Evolutionary conservation across 1,139 yeast species (phyloP).

Genomic region (Kodamaea anthophila): DNA sequence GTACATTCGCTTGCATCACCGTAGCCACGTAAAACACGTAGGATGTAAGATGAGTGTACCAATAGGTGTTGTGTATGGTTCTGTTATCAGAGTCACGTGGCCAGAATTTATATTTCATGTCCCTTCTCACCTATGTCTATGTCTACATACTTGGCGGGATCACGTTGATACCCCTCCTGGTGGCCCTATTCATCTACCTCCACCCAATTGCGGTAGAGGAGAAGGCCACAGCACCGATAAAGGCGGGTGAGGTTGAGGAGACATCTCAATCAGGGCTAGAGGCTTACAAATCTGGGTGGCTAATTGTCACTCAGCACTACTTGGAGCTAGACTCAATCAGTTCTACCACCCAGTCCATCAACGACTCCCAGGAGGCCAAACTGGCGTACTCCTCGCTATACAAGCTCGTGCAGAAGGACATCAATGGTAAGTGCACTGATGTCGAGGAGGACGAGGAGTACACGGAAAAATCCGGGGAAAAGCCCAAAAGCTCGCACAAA

Average conservation of each 20-base stretch:
- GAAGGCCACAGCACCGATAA: constrained; percentile 27
- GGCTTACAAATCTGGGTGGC: constrained; percentile 70
- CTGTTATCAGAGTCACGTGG: too few species aligned
- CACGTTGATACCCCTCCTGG: constrained; percentile 61
- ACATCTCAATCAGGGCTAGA: constrained; percentile 53
- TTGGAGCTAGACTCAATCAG: constrained; percentile 41
- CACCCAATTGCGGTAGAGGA: constrained; percentile 24
- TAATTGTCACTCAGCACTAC: constrained; percentile 75
- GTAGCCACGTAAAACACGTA: too few species aligned
- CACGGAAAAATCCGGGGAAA: constrained; percentile 8
- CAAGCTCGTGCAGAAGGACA: constrained; percentile 41
- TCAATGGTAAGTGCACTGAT: constrained; percentile 10
- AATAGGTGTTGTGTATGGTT: too few species aligned
- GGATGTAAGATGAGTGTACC: too few species aligned
- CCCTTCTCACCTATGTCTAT: too few species aligned
- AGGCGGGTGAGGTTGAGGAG: constrained; percentile 62
- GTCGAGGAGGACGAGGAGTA: constrained; percentile 9
- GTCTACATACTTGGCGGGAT: constrained; percentile 63
- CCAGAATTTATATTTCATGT: too few species aligned
- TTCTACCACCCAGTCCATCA: constrained; percentile 29
- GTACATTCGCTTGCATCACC: too few species aligned
- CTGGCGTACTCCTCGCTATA: constrained; percentile 57
- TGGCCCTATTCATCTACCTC: constrained; percentile 30
- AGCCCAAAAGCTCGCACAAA: constrained; percentile 22
- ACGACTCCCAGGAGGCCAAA: constrained; percentile 38